Evolutionary conservation across 495 filamentous ascomycete genomes (phyloP).

Genomic region (Ramalina intermedia): DNA sequence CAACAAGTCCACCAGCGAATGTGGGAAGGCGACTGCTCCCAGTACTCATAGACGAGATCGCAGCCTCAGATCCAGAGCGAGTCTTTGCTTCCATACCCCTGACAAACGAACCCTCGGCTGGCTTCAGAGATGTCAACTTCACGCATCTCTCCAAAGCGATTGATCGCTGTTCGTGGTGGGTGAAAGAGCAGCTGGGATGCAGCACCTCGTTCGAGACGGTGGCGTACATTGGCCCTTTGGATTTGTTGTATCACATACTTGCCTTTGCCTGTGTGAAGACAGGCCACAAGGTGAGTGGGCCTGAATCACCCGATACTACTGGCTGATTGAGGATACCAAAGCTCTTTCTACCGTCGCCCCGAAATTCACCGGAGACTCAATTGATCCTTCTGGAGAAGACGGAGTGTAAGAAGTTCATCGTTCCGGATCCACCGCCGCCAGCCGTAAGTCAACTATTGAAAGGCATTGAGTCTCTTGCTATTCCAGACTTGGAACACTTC

Average conservation of each 20-base stretch:
- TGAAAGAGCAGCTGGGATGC: constrained; percentile 21
- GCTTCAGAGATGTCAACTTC: constrained; percentile 17
- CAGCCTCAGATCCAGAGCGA: constrained; percentile 23
- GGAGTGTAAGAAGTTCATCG: constrained; percentile 18
- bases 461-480: constrained; percentile 9
- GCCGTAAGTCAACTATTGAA: constrained; percentile 1
- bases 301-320: not conserved
- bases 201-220: constrained; percentile 18
- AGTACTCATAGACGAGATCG: constrained; percentile 31
- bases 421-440: not conserved
- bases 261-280: constrained; percentile 25
- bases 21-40: not conserved
- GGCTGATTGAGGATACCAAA: constrained; percentile 3
- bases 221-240: constrained; percentile 25
- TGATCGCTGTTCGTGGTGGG: constrained; percentile 27
- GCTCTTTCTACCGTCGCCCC: constrained; percentile 24
- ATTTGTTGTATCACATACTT: constrained; percentile 24
- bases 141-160: constrained; percentile 23
- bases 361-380: constrained; percentile 26
- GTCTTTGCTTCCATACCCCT: constrained; percentile 30
- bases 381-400: constrained; percentile 21
- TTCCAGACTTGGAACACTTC: constrained; percentile 14
- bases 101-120: constrained; percentile 14
- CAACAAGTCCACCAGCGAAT: not conserved
- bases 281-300: constrained; percentile 14